Evolutionary conservation across 495 filamentous ascomycete genomes (phyloP).

Genomic region (Xylaria bambusicola): DNA sequence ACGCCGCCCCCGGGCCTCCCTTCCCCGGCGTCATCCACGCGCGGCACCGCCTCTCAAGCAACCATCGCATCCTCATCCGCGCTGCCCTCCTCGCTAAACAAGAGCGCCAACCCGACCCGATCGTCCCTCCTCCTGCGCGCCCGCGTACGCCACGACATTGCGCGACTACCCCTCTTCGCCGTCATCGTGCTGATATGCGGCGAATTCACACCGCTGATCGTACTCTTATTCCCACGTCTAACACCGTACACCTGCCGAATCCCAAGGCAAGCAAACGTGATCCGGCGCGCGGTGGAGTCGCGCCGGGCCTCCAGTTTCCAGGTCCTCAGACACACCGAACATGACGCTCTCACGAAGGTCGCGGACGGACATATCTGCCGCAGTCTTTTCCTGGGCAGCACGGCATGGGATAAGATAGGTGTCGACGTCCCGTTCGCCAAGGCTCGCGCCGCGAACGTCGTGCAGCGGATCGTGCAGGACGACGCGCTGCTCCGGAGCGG

Average conservation of each 20-base stretch:
- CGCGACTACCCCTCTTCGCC: constrained; percentile 73
- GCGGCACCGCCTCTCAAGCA: background rate
- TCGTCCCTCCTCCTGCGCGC: constrained; percentile 49
- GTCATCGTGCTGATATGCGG: constrained; percentile 74
- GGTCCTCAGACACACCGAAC: constrained; percentile 27
- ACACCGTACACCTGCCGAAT: constrained; percentile 82
- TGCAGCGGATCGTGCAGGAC: constrained; percentile 31
- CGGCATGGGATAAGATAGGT: constrained; percentile 36
- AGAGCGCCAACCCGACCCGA: constrained; percentile 54
- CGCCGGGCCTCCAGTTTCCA: constrained; percentile 47
- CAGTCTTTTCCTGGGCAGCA: constrained; percentile 30
- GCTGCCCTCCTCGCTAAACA: constrained; percentile 42
- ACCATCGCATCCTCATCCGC: constrained; percentile 20
- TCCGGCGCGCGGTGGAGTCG: constrained; percentile 51
- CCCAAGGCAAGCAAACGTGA: constrained; percentile 66
- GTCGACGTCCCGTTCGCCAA: constrained; percentile 24
- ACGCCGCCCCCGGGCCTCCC: constrained; percentile 22
- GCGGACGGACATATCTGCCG: constrained; percentile 40
- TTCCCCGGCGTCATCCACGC: constrained; percentile 21
- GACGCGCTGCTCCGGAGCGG: constrained; percentile 36
- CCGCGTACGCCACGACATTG: constrained; percentile 67
- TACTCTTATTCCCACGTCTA: constrained; percentile 63
- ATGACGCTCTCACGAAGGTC: constrained; percentile 39
- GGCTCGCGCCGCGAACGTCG: constrained; percentile 27
- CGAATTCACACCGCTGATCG: constrained; percentile 79